Evolutionary conservation across 257 asterid genomes (phyloP).

Genomic region (Buddleja alternifolia): DNA sequence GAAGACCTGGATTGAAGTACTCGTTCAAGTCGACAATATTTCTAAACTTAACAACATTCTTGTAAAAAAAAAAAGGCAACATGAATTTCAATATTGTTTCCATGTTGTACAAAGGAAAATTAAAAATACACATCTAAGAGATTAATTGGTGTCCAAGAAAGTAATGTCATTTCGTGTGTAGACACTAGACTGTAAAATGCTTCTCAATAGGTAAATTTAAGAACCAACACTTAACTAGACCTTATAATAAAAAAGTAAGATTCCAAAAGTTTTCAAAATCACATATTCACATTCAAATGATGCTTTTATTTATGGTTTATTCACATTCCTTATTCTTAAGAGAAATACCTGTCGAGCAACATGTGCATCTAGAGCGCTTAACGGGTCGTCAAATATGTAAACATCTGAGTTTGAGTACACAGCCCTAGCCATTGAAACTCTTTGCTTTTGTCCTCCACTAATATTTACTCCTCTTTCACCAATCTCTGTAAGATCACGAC

Average conservation of each 20-base stretch:
- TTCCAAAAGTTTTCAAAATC: not conserved
- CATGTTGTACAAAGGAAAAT: not conserved
- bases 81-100: not conserved
- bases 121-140: not conserved
- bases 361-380: constrained; percentile 89
- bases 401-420: constrained; percentile 86
- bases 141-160: not conserved
- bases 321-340: not conserved
- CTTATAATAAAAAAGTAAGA: not conserved
- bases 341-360: constrained; percentile 75
- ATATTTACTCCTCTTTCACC: constrained; percentile 96
- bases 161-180: not conserved
- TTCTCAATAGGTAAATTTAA: constrained; percentile 18
- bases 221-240: not conserved
- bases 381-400: constrained; percentile 87
- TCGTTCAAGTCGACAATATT: constrained; percentile 17
- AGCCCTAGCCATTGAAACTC: constrained; percentile 96
- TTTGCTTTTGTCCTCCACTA: constrained; percentile 96
- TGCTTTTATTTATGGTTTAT: not conserved
- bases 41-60: constrained; percentile 14
- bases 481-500: constrained; percentile 87
- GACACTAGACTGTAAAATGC: not conserved
- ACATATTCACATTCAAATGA: not conserved
- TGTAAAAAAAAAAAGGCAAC: constrained; percentile 16
- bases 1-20: constrained; percentile 60